These are phyloP conservation scores for Cenchrus americanus DNA, from an alignment of 176 grass and related monocot genomes.

Conservation along the genomic window DNA sequence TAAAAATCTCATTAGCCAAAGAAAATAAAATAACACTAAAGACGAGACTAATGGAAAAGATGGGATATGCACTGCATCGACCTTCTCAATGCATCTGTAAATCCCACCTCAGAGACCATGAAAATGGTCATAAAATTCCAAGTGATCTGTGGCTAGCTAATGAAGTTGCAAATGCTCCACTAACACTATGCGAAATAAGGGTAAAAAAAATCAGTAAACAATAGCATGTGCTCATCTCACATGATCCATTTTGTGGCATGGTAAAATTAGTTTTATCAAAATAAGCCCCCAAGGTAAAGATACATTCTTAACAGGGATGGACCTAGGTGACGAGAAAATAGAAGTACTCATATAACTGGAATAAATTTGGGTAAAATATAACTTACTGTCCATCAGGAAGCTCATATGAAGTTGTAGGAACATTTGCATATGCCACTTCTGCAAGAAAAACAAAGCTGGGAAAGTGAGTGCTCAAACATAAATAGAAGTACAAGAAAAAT, in stretches of 20 bases:
- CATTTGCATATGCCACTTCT: slow-evolving; percentile 98
- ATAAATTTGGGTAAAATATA: slow-evolving; percentile 33
- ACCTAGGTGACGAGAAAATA: slow-evolving; percentile 9
- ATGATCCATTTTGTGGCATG: neutral
- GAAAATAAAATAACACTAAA: slow-evolving; percentile 26
- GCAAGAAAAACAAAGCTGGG: slow-evolving; percentile 52
- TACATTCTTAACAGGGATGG: neutral
- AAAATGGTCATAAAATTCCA: slow-evolving; percentile 2
- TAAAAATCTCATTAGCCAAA: slow-evolving; percentile 22
- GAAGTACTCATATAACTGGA: slow-evolving; percentile 17
- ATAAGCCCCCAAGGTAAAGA: neutral
- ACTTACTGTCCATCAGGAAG: slow-evolving; percentile 99
- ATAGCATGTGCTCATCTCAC: neutral
- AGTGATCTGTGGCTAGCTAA: neutral
- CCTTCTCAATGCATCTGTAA: slow-evolving; percentile 9
- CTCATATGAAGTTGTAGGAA: slow-evolving; percentile 97
- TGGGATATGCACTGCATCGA: slow-evolving; percentile 32
- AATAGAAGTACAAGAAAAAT: slow-evolving; percentile 23
- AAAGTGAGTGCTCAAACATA: slow-evolving; percentile 26
- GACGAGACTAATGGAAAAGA: slow-evolving; percentile 23
- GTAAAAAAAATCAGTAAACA: neutral
- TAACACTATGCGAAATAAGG: neutral
- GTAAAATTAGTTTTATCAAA: slow-evolving; percentile 15
- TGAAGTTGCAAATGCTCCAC: slow-evolving; percentile 22
- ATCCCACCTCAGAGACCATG: slow-evolving; percentile 21